These are phyloP conservation scores for Penicillium polonicum DNA, from an alignment of 2,329 filamentous ascomycete genomes.

Conservation along the genomic window DNA sequence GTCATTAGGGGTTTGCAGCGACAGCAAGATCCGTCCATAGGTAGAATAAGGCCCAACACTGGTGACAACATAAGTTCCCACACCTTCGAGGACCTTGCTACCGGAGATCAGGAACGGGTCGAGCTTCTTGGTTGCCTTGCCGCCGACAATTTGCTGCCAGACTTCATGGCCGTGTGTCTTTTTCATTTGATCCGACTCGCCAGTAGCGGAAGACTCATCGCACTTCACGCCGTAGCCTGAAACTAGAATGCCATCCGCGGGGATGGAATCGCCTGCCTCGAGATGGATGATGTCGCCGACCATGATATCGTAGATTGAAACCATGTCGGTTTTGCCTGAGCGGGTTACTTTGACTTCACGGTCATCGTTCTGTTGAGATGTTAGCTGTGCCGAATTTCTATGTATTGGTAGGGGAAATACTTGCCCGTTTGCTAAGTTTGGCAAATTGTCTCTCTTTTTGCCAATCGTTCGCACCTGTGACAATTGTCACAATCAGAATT, in stretches of 20 bases:
- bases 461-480: conserved; percentile 65
- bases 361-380: conserved; percentile 57
- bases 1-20: conserved; percentile 69
- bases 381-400: conserved; percentile 13
- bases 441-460: conserved; percentile 67
- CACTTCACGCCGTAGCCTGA: conserved; percentile 66
- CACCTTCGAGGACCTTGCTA: conserved; percentile 72
- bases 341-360: conserved; percentile 66
- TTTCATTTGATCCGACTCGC: conserved; percentile 70
- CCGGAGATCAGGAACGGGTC: conserved; percentile 80
- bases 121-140: conserved; percentile 54
- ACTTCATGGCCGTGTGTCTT: conserved; percentile 63
- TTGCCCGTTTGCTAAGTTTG: conserved; percentile 55
- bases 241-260: conserved; percentile 69
- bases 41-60: conserved; percentile 71
- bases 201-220: conserved; percentile 71
- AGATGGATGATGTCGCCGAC: conserved; percentile 70
- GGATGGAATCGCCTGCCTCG: conserved; percentile 67
- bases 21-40: conserved; percentile 73
- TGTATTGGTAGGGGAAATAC: conserved; percentile 1
- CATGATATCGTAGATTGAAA: conserved; percentile 65
- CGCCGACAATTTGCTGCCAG: conserved; percentile 55
- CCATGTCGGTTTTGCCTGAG: conserved; percentile 62
- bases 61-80: conserved; percentile 72
- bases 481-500: conserved; percentile 63